Base-by-base conservation (phyloP, 345 rosid genomes). In the Hibiscus mutabilis region DNA sequence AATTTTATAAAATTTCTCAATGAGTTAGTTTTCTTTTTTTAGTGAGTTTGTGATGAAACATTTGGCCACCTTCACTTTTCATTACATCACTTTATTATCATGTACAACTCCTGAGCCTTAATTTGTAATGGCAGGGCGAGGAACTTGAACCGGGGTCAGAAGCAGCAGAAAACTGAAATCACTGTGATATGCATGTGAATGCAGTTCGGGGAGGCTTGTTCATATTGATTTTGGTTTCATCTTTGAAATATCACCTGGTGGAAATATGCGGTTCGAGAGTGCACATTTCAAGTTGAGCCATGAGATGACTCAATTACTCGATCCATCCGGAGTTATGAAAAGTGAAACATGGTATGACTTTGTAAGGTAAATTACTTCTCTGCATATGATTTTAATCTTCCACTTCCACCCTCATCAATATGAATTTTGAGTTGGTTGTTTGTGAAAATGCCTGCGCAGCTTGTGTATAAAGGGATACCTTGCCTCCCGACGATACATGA, bases 271-370 rank as follows among this genome's bases (percentile, higher is more conserved):
- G 46, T 96, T 96, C 33, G 99, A 96, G 83, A 96, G 90, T 74
- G 99, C 98, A 22, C 96, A 96, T 82, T 92, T 96, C 84, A 96
- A 96, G 80, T 84, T 96, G 84, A 96, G 98, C 85, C 98, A 96
- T 63, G 99, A 96, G 84, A 92, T 96, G 99, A 96, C 99, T 60
- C 99, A 96, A 55, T 81, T 96, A 62, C 83, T 91, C 47, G 98
- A 96, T 60, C 99, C 98, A 6, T 91, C 98, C 0, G 95, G 96
- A 52, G 85, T 81, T 61, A 89, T 96, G 98, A 96, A 92, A 79
- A 92, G 99, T 73, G 94, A 92, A 49, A 88, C 91, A 14, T 89
- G 98, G 99, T 62, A 81, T 44, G 87, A 79, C 14, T 96, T 92
- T 61, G 91, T 91, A 14, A 85, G 98, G 98, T 91, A 84, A 53